Percentiles rank a stretch among this genome's conserved stretches.
Conservation (phyloP, 2,329 filamentous ascomycete genomes). For the Trichoderma asperellum region DNA sequence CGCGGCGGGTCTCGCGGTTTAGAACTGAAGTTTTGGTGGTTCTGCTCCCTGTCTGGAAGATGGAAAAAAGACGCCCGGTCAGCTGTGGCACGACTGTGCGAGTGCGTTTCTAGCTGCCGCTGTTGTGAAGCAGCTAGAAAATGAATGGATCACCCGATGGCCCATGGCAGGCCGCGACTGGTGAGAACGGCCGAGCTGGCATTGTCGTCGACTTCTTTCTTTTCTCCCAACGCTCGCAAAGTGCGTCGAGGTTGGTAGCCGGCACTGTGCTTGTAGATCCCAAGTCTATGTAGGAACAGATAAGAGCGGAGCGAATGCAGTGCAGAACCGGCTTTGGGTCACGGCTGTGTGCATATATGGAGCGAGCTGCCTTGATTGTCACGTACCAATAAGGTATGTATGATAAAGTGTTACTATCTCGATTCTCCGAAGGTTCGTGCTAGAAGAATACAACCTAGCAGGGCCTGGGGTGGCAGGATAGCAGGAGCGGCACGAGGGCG, state of each 20-base stretch:
- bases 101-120: conserved; percentile 25
- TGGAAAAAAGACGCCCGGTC: conserved; percentile 21
- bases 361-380: not conserved
- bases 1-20: conserved; percentile 22
- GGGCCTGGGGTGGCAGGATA: not conserved
- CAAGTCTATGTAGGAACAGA: not conserved
- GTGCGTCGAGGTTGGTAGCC: not conserved
- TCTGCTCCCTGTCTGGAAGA: conserved; percentile 22
- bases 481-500: not conserved
- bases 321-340: conserved; percentile 10
- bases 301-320: conserved; percentile 9
- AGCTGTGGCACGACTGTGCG: conserved; percentile 24
- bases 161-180: conserved; percentile 11
- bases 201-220: conserved; percentile 1
- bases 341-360: conserved; percentile 17
- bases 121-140: conserved; percentile 21
- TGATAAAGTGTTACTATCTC: conserved; percentile 1
- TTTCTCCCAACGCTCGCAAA: not conserved
- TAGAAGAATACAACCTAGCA: not conserved
- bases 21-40: conserved; percentile 14
- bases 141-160: conserved; percentile 9
- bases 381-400: not conserved
- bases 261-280: not conserved
- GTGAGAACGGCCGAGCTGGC: conserved; percentile 21
- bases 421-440: conserved; percentile 7